These are phyloP conservation scores for Tephrocybe rancida DNA, from an alignment of 768 basidiomycete genomes.

Conservation along the genomic window DNA sequence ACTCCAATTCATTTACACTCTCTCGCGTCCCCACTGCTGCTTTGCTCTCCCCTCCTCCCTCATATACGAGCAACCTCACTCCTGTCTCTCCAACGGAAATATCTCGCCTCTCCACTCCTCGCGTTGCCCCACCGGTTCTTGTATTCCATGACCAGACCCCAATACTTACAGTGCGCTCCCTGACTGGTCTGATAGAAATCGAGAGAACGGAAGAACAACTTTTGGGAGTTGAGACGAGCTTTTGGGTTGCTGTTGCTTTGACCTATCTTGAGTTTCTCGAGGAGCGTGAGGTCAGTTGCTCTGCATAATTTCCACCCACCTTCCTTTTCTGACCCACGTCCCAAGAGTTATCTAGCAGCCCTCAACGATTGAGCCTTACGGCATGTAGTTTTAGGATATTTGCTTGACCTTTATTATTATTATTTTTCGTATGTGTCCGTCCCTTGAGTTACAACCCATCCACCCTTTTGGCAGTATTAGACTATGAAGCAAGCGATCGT, in stretches of 20 bases:
- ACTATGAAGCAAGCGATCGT: too few relatives aligned
- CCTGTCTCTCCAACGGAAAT: slow-evolving; percentile 19
- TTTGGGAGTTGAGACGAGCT: slow-evolving; percentile 73
- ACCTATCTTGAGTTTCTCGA: slow-evolving; percentile 78
- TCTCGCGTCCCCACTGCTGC: slow-evolving; percentile 33
- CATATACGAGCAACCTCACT: slow-evolving; percentile 30
- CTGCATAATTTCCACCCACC: neutral
- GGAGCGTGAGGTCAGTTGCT: slow-evolving; percentile 70
- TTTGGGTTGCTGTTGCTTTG: slow-evolving; percentile 76
- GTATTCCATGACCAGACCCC: slow-evolving; percentile 77
- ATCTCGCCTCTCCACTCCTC: slow-evolving; percentile 13
- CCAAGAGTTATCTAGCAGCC: slow-evolving; percentile 62
- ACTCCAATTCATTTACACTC: slow-evolving; percentile 66
- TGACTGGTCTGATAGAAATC: slow-evolving; percentile 66
- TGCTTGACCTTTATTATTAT: neutral
- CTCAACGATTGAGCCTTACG: slow-evolving; percentile 39
- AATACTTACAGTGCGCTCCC: slow-evolving; percentile 55
- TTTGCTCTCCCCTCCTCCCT: slow-evolving; percentile 35
- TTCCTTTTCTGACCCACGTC: neutral
- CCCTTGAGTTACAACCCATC: too few relatives aligned
- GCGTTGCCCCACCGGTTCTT: slow-evolving; percentile 45
- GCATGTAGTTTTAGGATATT: neutral
- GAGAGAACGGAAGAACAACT: slow-evolving; percentile 54
- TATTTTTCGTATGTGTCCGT: too few relatives aligned
- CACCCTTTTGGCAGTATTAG: too few relatives aligned